A percentile compares a stretch with the other conserved stretches of the same genome.
phyloP scores from a whole-genome alignment of 2,329 filamentous ascomycete genomes.

The Coniochaeta sp. region DNA sequence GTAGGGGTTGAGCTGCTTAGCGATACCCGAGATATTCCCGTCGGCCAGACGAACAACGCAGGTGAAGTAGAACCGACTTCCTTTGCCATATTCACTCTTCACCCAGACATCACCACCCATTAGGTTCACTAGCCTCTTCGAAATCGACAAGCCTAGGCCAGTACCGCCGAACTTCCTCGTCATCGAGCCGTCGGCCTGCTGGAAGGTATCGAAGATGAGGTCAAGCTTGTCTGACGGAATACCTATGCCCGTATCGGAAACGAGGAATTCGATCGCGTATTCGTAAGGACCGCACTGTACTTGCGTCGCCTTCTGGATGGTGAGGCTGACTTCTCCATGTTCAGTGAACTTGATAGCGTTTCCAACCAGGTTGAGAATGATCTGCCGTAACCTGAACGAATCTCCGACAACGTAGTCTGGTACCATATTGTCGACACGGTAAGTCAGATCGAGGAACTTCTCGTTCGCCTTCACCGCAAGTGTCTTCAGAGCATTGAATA shows the following conservation, averaged over 20 bases:
- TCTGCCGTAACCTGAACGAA: slow-evolving; percentile 91
- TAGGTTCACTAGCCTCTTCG: slow-evolving; percentile 85
- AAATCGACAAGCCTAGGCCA: slow-evolving; percentile 88
- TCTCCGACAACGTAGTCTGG: slow-evolving; percentile 95
- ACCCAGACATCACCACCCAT: slow-evolving; percentile 98
- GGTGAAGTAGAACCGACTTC: slow-evolving; percentile 94
- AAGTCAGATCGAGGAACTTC: slow-evolving; percentile 85
- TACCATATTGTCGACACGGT: slow-evolving; percentile 86
- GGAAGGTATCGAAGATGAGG: slow-evolving; percentile 97
- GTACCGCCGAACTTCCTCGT: slow-evolving; percentile 95
- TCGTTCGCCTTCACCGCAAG: slow-evolving; percentile 96
- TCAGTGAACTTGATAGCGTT: slow-evolving; percentile 99
- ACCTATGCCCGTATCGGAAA: slow-evolving; percentile 93
- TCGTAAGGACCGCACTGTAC: slow-evolving; percentile 63
- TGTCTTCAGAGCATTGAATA: slow-evolving; percentile 96
- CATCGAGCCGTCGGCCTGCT: slow-evolving; percentile 95
- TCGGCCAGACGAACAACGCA: slow-evolving; percentile 81
- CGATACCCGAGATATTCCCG: slow-evolving; percentile 68
- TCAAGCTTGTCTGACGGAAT: slow-evolving; percentile 94
- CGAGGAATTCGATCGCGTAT: slow-evolving; percentile 91
- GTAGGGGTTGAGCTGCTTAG: slow-evolving; percentile 83
- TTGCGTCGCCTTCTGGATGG: slow-evolving; percentile 66
- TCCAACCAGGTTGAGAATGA: slow-evolving; percentile 93
- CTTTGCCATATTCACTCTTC: slow-evolving; percentile 81
- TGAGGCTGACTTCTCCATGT: slow-evolving; percentile 89